Evolutionary conservation across 129 eudicot species (phyloP), one percentile per base, ranked within the genome.

Genomic region (Chrysanthemum seticuspe): DNA sequence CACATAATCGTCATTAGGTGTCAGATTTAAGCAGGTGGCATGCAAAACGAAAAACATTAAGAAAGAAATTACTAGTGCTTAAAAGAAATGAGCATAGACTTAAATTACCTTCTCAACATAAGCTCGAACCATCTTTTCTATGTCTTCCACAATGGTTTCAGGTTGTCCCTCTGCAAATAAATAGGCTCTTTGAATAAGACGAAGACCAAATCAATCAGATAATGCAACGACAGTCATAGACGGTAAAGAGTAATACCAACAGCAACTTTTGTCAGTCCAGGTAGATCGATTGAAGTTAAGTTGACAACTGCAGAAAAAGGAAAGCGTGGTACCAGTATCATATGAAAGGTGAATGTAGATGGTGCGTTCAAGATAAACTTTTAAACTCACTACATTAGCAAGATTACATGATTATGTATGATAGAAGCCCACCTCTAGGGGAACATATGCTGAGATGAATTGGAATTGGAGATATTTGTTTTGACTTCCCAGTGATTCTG

Each of bases 251-350:
- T 67, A 78, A 34, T 85, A 94, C 98, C 98, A 66, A 94, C 93
- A 77, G 98, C 98, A 67, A 94, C 97, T 84, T 94, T 94, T 3
- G 98, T 94, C 78, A 94, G 74, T 63, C 98, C 98, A 72, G 98
- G 98, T 79, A 94, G 83, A 79, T 94, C 97, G 62, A 94, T 82
- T 27, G 90, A 80, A 62, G 98, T 94, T 72, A 94, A 76, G 82
- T 94, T 94, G 78, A 94, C 98, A 71, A 94, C 98, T 90, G 97
- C 65, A 80, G 76, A 47, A 13, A 27, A 71, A 76, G 49, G 66
- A 76, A 6, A 47, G 67, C 21, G 69, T 31, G 61, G 54, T 19
- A 19, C 67, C 19, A 80, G 76, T 45, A 65, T 72, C 31, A 65
- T 13, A 29, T 45, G 27, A 62, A 52, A 12, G 14, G 48, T n/a